These are phyloP conservation scores for Xylariaceae sp. DNA, from an alignment of 2,329 filamentous ascomycete species.

Conservation along the genomic window DNA sequence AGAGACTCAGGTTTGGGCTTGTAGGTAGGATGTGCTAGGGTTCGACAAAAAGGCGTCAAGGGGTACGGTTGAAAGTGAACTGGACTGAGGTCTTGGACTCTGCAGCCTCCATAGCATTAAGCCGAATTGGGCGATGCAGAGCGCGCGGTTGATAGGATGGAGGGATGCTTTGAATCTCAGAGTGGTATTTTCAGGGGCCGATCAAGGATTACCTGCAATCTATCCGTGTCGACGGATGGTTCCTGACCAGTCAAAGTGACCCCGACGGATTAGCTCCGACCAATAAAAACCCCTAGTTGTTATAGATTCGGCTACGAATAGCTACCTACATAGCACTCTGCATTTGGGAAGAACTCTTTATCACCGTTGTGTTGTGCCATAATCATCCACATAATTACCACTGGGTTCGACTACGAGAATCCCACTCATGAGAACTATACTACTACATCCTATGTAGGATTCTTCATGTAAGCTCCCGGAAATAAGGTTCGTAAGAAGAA, in stretches of 20 bases:
- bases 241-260: slow-evolving; percentile 22
- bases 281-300: slow-evolving; percentile 21
- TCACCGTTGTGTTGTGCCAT: slow-evolving; percentile 9
- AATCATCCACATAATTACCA: neutral
- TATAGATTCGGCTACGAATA: slow-evolving; percentile 17
- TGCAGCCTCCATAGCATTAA: slow-evolving; percentile 20
- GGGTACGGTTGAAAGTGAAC: slow-evolving; percentile 17
- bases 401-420: neutral
- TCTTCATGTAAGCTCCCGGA: neutral
- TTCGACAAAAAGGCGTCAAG: neutral
- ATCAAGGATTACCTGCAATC: slow-evolving; percentile 21
- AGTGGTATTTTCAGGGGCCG: slow-evolving; percentile 35
- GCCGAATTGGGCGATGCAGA: slow-evolving; percentile 27
- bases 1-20: slow-evolving; percentile 6
- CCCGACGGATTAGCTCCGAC: slow-evolving; percentile 5
- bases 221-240: slow-evolving; percentile 9
- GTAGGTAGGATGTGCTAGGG: slow-evolving; percentile 6
- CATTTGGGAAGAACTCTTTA: neutral
- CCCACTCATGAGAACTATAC: neutral
- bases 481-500: neutral
- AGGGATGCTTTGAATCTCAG: slow-evolving; percentile 26
- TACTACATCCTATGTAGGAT: no score
- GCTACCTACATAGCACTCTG: slow-evolving; percentile 5
- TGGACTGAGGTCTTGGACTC: slow-evolving; percentile 22
- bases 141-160: slow-evolving; percentile 33